Evolutionary conservation across 768 basidiomycete genomes (phyloP).

Genomic region (Lactarius akahatsu): DNA sequence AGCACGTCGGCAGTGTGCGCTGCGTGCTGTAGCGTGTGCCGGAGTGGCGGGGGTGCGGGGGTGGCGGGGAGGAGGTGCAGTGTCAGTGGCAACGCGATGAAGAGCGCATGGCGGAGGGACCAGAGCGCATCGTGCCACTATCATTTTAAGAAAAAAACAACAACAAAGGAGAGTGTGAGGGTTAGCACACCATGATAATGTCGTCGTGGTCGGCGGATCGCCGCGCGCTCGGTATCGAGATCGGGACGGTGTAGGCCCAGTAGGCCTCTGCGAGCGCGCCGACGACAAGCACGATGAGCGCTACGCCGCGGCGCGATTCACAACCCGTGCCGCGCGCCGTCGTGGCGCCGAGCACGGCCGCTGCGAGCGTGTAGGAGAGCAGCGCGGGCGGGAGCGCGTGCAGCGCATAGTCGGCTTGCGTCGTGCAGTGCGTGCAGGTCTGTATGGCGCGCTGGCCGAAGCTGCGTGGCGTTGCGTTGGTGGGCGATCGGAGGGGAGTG

Average conservation of each 20-base stretch:
- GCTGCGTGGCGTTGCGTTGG: neutral
- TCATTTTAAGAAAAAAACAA: neutral
- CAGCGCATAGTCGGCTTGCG: constrained; percentile 24
- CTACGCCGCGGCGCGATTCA: constrained; percentile 17
- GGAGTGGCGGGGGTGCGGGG: neutral
- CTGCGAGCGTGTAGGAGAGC: constrained; percentile 27
- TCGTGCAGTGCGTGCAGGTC: constrained; percentile 25
- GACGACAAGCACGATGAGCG: constrained; percentile 14
- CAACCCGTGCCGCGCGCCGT: constrained; percentile 24
- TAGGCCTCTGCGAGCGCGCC: constrained; percentile 22
- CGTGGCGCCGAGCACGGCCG: constrained; percentile 19
- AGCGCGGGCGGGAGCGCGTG: constrained; percentile 24
- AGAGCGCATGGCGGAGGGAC: constrained; percentile 26
- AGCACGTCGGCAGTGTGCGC: constrained; percentile 12
- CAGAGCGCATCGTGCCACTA: constrained; percentile 28
- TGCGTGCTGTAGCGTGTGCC: neutral
- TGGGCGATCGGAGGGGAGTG: neutral
- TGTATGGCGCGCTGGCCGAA: constrained; percentile 26
- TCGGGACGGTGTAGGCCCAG: constrained; percentile 17
- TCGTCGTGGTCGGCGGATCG: neutral
- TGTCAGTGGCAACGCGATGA: constrained; percentile 23
- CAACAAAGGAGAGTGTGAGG: neutral
- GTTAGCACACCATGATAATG: constrained; percentile 22
- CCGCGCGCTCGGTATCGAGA: constrained; percentile 14
- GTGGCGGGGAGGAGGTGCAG: constrained; percentile 21